Base-by-base conservation (phyloP, 2,329 filamentous ascomycete species). In the Colletotrichum truncatum region DNA sequence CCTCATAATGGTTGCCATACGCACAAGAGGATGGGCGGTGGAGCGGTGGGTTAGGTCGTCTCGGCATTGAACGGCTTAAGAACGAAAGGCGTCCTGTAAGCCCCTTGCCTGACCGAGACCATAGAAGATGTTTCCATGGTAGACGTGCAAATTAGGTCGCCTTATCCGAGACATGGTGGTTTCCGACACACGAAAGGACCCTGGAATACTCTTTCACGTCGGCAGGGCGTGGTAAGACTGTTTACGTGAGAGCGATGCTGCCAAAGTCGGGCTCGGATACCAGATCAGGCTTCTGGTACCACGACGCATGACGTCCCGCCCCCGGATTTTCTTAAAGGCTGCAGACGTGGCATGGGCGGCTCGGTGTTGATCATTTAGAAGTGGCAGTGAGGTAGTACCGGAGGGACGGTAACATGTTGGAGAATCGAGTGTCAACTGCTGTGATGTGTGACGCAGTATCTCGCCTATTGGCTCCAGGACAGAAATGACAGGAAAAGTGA, bases 231-330 rank as follows among this genome's bases (percentile, higher is more conserved):
- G 39, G 18, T 21, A 8, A 4, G 18, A 32, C 16, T 32, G 9
- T 38, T 36, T 43, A 45, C 23, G 11, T 25, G 34, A 48, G 28
- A 8, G 34, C 25, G 26, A 18, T 43, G 45, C 26, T 12, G 38
- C 6, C 21, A 14, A 52, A 11, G 58, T 52, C 58, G 16, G 57
- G 57, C 51, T 61, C 32, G 25, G 39, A n/a, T 54, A 23, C 18
- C 26, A 26, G 23, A 28, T 21, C 61, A 49, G 38, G 26, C 48
- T 63, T 23, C 8, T n/a, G 38, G 45, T 34, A 43, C 26, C 36
- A 28, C 57, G 52, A 43, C 57, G 57, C 63, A 56, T 62, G 51
- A 54, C 41, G 57, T 45, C 43, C 43, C 57, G 49, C 36, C 41
- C 63, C 57, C 49, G 43, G 63, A 56, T 66, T 56, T 36, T 28